phyloP scores from a whole-genome alignment of 2,329 filamentous ascomycete species.

The Alternaria arborescens region DNA sequence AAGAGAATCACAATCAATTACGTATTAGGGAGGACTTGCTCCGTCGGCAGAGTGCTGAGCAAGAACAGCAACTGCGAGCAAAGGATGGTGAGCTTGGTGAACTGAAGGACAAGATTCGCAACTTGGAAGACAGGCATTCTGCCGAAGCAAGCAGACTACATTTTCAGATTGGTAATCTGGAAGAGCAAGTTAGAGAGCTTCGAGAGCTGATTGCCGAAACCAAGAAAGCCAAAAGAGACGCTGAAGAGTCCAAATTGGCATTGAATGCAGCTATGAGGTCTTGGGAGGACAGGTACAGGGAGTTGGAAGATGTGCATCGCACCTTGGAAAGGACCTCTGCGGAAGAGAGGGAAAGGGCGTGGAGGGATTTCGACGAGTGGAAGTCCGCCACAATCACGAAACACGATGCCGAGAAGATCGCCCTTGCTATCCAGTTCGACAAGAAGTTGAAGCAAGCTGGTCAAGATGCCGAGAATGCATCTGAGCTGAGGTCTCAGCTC shows the following conservation, averaged over 20 bases:
- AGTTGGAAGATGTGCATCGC: slow-evolving; percentile 53
- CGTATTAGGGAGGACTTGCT: slow-evolving; percentile 59
- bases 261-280: slow-evolving; percentile 46
- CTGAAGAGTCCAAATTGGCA: slow-evolving; percentile 41
- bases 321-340: slow-evolving; percentile 50
- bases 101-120: slow-evolving; percentile 60
- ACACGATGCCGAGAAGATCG: slow-evolving; percentile 51
- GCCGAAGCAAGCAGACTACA: slow-evolving; percentile 61
- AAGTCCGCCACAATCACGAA: slow-evolving; percentile 49
- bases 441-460: slow-evolving; percentile 57
- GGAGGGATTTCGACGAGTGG: slow-evolving; percentile 55
- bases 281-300: slow-evolving; percentile 55
- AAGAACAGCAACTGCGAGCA: slow-evolving; percentile 60
- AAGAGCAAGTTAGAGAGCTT: slow-evolving; percentile 62
- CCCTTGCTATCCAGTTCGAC: slow-evolving; percentile 51
- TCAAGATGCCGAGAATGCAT: slow-evolving; percentile 53
- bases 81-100: slow-evolving; percentile 63
- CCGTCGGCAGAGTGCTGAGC: slow-evolving; percentile 59
- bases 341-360: slow-evolving; percentile 46
- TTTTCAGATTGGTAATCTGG: slow-evolving; percentile 60
- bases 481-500: slow-evolving; percentile 49
- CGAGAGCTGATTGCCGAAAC: slow-evolving; percentile 57
- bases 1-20: slow-evolving; percentile 60
- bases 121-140: slow-evolving; percentile 59
- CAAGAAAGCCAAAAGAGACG: slow-evolving; percentile 54